phyloP scores from a whole-genome alignment of 495 filamentous ascomycete species.

The Achaetomiella virescens region DNA sequence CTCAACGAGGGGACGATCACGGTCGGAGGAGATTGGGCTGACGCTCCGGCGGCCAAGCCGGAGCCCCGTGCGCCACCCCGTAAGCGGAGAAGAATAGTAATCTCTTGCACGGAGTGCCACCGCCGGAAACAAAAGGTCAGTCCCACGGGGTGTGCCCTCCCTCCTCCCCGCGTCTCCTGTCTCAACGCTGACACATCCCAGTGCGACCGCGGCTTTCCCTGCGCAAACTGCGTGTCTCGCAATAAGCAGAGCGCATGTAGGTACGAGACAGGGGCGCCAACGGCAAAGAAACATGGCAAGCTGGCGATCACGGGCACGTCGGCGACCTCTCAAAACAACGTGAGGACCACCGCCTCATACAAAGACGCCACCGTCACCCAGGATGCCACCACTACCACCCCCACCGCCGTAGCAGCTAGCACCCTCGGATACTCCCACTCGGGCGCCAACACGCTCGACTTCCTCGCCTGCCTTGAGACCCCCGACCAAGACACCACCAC shows the following conservation, averaged over 20 bases:
- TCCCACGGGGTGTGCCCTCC: neutral
- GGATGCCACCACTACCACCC: neutral
- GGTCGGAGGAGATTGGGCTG: neutral
- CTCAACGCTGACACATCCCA: slow-evolving; percentile 15
- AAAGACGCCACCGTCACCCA: neutral
- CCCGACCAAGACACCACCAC: slow-evolving; percentile 15
- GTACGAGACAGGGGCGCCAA: slow-evolving; percentile 47
- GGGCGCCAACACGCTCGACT: slow-evolving; percentile 41
- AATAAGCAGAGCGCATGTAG: slow-evolving; percentile 43
- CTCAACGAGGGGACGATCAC: neutral
- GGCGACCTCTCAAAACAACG: neutral
- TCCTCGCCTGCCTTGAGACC: slow-evolving; percentile 45
- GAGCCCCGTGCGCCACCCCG: slow-evolving; percentile 29
- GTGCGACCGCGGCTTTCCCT: slow-evolving; percentile 58
- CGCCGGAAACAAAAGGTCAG: slow-evolving; percentile 56
- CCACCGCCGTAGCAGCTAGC: slow-evolving; percentile 18
- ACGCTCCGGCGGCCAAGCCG: neutral
- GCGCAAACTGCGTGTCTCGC: slow-evolving; percentile 53
- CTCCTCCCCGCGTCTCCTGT: neutral
- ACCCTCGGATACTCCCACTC: slow-evolving; percentile 44
- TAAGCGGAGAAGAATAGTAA: slow-evolving; percentile 55
- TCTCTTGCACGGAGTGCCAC: slow-evolving; percentile 59
- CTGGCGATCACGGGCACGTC: slow-evolving; percentile 13
- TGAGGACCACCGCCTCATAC: neutral
- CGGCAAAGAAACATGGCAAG: slow-evolving; percentile 31